phyloP scores from a whole-genome alignment of 2,329 filamentous ascomycete species.

The Tolypocladium pustulatum region DNA sequence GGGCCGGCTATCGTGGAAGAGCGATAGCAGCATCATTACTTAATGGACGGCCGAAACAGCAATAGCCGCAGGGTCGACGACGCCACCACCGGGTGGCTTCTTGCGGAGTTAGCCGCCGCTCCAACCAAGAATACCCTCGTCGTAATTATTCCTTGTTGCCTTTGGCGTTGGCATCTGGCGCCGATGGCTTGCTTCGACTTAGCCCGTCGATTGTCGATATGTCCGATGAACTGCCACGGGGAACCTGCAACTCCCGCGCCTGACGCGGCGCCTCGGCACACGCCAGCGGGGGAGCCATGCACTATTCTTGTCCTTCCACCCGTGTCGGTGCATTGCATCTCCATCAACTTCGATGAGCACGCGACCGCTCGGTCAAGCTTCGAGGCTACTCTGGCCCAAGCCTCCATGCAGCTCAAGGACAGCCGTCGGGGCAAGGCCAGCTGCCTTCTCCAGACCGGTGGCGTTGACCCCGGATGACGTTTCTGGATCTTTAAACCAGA shows the following conservation, averaged over 20 bases:
- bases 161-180: background rate
- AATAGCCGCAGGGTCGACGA: background rate
- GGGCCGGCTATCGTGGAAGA: background rate
- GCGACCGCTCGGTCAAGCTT: background rate
- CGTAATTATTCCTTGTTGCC: background rate
- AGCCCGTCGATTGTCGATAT: background rate
- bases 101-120: background rate
- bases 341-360: background rate
- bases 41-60: background rate
- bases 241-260: background rate
- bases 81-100: background rate
- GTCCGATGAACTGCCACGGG: background rate
- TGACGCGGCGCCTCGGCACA: too few relatives aligned
- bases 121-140: background rate
- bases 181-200: background rate
- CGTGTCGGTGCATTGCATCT: background rate
- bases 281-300: background rate
- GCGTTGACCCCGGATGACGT: background rate
- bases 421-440: background rate
- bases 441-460: background rate
- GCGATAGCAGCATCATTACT: background rate
- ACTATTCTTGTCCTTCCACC: background rate
- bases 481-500: background rate
- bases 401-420: background rate
- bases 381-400: background rate